Evolutionary conservation across 495 filamentous ascomycete species (phyloP).

Genomic region (Podospora pseudopauciseta): DNA sequence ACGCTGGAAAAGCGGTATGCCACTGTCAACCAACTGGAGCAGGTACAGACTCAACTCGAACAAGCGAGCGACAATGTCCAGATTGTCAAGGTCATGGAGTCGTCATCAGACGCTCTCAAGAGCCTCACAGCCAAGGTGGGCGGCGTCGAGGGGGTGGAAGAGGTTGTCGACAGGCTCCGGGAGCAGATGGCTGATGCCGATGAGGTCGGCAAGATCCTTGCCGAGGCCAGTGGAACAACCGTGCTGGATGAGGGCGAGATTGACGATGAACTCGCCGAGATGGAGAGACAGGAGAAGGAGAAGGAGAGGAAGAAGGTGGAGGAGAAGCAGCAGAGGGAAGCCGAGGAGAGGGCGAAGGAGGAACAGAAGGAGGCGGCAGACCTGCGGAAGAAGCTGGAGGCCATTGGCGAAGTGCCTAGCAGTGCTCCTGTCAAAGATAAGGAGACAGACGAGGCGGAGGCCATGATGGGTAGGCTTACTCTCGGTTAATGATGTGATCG

Average conservation of each 20-base stretch:
- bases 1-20: conserved; percentile 64
- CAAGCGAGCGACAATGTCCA: conserved; percentile 80
- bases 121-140: conserved; percentile 74
- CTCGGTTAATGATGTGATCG: conserved; percentile 28
- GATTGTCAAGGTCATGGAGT: conserved; percentile 75
- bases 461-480: conserved; percentile 36
- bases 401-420: conserved; percentile 34
- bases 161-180: conserved; percentile 65
- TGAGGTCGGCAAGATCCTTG: conserved; percentile 73
- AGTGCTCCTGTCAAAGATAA: conserved; percentile 15
- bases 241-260: conserved; percentile 78
- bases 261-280: conserved; percentile 77
- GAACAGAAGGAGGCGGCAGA: conserved; percentile 32
- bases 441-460: conserved; percentile 23
- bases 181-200: conserved; percentile 81
- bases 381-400: conserved; percentile 36
- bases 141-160: conserved; percentile 69
- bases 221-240: conserved; percentile 47
- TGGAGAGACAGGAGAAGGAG: conserved; percentile 65
- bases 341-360: conserved; percentile 21
- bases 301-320: conserved; percentile 49
- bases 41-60: conserved; percentile 74
- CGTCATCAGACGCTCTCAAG: conserved; percentile 64
- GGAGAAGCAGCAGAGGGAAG: conserved; percentile 24
- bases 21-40: conserved; percentile 75